Base-by-base conservation (phyloP, 495 filamentous ascomycete genomes). In the Endocarpon pusillum region DNA sequence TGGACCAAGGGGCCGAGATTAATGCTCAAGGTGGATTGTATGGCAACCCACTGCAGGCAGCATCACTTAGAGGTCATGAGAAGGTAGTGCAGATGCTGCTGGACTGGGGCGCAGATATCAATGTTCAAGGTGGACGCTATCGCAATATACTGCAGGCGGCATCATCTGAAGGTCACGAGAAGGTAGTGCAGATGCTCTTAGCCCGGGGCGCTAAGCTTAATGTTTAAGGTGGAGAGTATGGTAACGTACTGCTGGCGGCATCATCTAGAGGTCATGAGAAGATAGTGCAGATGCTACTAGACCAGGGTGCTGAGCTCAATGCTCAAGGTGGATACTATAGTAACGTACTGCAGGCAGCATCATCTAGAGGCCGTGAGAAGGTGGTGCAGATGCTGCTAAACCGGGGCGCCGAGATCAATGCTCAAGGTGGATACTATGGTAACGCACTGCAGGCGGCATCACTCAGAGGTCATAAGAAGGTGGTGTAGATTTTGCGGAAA, bases 1-100 rank as follows among this genome's bases (percentile, higher is more conserved):
- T 57, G 9, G 47, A 48, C 19, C 42, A 35, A 1, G 47, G 47
- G 1, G 51, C 51, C 5, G 36, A 49, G 25, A 38, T 43, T 14
- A 40, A 46, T 45, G 28, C 14, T 14, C 5, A 14, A 31, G 28
- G 28, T 5, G 28, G 28, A 5, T 14, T 31, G 5, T 31, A 31
- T 17, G 41, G 39, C 3, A 40, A 35, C 35, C 39, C 43, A 21
- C 37, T 49, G 3, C 42, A 44, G 20, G 42, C 45, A 17, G 45
- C 47, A 25, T 36, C 40, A 30, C 10, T 0, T 8, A 21, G 22
- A 17, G 44, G 42, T 19, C 33, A 48, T 30, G 28, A 31, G 8
- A 21, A 32, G 18, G 31, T 49, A 8, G 49, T 51, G 11, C 41
- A 48, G n/a, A 33, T 34, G 14, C 37, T 53, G 11, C 23, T 52